Base-by-base conservation (phyloP, 2,329 filamentous ascomycete genomes). In the Aspergillus sp. region DNA sequence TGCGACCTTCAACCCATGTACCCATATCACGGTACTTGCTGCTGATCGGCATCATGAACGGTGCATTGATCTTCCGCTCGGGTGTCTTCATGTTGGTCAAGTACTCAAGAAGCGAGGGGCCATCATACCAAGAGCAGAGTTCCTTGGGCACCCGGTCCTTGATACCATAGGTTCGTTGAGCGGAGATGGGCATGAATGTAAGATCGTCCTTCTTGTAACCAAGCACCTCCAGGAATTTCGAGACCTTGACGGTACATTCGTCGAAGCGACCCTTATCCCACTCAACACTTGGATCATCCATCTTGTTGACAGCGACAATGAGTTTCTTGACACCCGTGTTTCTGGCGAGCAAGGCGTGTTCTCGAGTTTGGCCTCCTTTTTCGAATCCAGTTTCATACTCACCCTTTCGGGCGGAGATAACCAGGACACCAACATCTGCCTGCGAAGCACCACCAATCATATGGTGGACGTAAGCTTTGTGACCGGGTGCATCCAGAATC, bases 301-400 rank as follows among this genome's bases (percentile, higher is more conserved):
- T 98, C 78, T 98, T 98, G 81, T 98, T 98, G 66, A 96, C 90
- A 45, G 80, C 93, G 29, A 98, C 84, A 41, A 97, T 77, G 47
- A 98, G 79, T 73, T 96, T 96, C 78, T 94, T 94, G 50, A 98
- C 93, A 71, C 93, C 93, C 66, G 95, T 91, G 1, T 94, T 98
- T 74, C 97, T 95, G 57, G 94, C 94, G 64, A 98, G 78, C 76
- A 98, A 88, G 47, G 94, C 93, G 71, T 97, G 91, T 79, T 98
- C 93, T 65, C 93, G 82, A 45, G 93, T 98, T 70, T 98, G 93
- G 34, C 93, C 91, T 53, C 93, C 93, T 75, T 85, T 86, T 61
- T 98, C 93, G 67, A 98, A 98, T 43, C 93, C 93, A 32, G 93
- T 97, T 73, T 98, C 93, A 69, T 97, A 98, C 73, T 98, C 93